Evolutionary conservation across 2,329 filamentous ascomycete genomes (phyloP), one percentile per base, ranked within the genome.

Genomic region (Bipolaris bicolor): DNA sequence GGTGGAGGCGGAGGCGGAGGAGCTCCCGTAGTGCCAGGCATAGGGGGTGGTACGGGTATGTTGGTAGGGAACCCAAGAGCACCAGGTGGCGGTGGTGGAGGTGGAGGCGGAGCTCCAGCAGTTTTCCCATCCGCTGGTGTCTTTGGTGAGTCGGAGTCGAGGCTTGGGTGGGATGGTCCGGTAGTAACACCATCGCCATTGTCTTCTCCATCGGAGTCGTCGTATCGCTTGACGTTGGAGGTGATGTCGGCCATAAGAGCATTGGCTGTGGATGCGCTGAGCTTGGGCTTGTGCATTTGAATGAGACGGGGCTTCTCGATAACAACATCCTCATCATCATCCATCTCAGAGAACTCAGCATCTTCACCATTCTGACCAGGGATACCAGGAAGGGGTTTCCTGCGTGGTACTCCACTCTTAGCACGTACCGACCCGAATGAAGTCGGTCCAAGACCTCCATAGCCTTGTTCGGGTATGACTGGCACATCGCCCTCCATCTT

Each of bases 241-340:
- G 87, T 85, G 65, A 97, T 88, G 76, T 97, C 82, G 80, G 83
- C 78, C 81, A 89, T 71, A 79, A 94, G 75, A 72, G 87, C 80
- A 82, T 87, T 80, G 80, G 88, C 82, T 81, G 92, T 77, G 77
- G 84, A 76, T 40, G 82, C 78, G 58, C 82, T 82, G 71, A 88
- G 80, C 70, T 84, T 86, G 3, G 92, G 91, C 60, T 91, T 86
- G 73, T 86, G 89, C 77, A 94, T 86, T 75, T 95, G 85, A 55
- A 97, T 86, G 48, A 97, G 79, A 53, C 88, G 86, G 37, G 93
- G 90, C 77, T 88, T 94, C 78, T 93, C 91, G 62, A 88, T 90
- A 22, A 88, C 81, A 26, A 83, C 86, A 33, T 84, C 86, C 33
- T 84, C 85, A 15, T 86, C 83, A 2, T 84, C 82, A 16, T 82